These are phyloP conservation scores for Polytrichum commune DNA, from an alignment of 225 moss, liverwort and hornwort species.

Conservation along the genomic window DNA sequence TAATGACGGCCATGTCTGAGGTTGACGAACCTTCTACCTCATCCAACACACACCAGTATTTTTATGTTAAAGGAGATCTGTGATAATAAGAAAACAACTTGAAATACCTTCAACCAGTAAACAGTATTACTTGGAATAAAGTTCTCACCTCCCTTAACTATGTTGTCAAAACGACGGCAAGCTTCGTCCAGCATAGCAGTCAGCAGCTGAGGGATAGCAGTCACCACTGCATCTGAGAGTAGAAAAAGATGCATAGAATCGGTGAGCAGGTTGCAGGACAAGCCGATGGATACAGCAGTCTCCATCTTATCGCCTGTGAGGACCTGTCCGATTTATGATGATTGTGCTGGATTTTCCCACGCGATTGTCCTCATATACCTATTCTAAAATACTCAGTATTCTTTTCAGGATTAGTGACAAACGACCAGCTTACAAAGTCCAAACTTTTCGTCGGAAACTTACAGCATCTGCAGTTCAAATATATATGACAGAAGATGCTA, in stretches of 20 bases:
- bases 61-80: too few species aligned
- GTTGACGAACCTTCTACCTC: constrained; percentile 30
- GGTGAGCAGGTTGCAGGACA: constrained; percentile 82
- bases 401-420: background rate
- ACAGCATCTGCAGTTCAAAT: too few species aligned
- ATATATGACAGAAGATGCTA: too few species aligned
- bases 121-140: too few species aligned
- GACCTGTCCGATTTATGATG: constrained; percentile 35
- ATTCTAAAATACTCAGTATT: too few species aligned
- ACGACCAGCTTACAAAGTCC: too few species aligned
- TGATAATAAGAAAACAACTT: background rate
- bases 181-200: constrained; percentile 88
- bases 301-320: constrained; percentile 94
- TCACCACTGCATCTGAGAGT: constrained; percentile 61
- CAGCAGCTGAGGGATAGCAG: constrained; percentile 59
- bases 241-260: constrained; percentile 97
- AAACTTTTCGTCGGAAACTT: too few species aligned
- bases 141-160: too few species aligned
- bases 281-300: constrained; percentile 82
- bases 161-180: constrained; percentile 5
- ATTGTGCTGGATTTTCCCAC: background rate
- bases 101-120: background rate
- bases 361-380: too few species aligned
- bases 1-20: constrained; percentile 76
- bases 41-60: too few species aligned